These are phyloP conservation scores for Cryphonectria nitschkei DNA, from an alignment of 2,329 filamentous ascomycete species.

Conservation along the genomic window DNA sequence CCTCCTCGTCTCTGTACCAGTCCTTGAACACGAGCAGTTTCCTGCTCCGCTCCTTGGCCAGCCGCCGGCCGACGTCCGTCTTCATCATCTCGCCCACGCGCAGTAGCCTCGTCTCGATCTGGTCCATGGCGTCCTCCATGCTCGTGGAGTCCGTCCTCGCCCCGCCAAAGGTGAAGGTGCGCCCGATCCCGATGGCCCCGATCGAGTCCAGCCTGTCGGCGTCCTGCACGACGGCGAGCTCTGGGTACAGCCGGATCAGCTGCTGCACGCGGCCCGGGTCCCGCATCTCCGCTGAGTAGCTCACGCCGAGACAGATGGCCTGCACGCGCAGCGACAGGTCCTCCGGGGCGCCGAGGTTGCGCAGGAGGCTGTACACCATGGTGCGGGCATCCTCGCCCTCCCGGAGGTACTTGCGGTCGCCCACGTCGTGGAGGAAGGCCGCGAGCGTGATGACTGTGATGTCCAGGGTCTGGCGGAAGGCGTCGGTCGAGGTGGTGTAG, in stretches of 20 bases:
- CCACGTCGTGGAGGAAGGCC: conserved; percentile 84
- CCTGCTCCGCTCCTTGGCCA: conserved; percentile 58
- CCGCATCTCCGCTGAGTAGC: conserved; percentile 74
- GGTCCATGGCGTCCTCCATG: conserved; percentile 69
- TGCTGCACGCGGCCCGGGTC: conserved; percentile 62
- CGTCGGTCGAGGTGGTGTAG: conserved; percentile 42
- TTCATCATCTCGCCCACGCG: conserved; percentile 68
- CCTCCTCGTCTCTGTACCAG: conserved; percentile 61
- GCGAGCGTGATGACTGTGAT: conserved; percentile 65
- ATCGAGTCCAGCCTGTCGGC: conserved; percentile 92
- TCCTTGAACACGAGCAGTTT: conserved; percentile 56
- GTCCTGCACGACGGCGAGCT: conserved; percentile 86
- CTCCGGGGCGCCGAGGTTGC: conserved; percentile 57
- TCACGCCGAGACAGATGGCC: conserved; percentile 74
- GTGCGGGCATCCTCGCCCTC: conserved; percentile 60
- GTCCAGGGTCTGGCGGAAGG: conserved; percentile 42
- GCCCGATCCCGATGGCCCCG: conserved; percentile 80
- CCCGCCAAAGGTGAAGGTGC: conserved; percentile 77
- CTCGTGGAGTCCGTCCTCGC: conserved; percentile 56
- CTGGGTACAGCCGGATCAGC: conserved; percentile 69
- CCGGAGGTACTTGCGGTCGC: conserved; percentile 78
- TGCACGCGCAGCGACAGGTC: conserved; percentile 70
- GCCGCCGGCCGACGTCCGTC: conserved; percentile 56
- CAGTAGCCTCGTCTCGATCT: conserved; percentile 78
- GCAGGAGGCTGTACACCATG: conserved; percentile 59